These are phyloP conservation scores for Candida taoyuanica DNA, from an alignment of 805 yeast genomes.

Conservation along the genomic window DNA sequence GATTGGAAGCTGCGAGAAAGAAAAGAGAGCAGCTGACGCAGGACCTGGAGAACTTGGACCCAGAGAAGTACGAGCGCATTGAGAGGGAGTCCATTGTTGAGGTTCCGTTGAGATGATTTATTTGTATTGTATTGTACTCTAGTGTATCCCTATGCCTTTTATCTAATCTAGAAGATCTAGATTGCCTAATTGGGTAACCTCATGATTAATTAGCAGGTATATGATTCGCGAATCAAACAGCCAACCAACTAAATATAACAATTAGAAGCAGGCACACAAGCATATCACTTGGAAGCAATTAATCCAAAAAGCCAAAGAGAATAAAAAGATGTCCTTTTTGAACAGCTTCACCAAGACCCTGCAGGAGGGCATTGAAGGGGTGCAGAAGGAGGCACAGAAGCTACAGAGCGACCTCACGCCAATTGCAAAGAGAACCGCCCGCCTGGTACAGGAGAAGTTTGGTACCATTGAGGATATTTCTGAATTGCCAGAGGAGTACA, in stretches of 20 bases:
- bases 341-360: slow-evolving; percentile 23
- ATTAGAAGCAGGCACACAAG: background rate
- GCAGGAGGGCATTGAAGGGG: slow-evolving; percentile 24
- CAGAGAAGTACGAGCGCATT: slow-evolving; percentile 14
- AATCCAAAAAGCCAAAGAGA: too few species aligned
- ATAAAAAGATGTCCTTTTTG: slow-evolving; percentile 29
- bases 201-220: too few species aligned
- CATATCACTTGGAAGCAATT: too few species aligned
- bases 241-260: too few species aligned
- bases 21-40: slow-evolving; percentile 18
- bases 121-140: background rate
- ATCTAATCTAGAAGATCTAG: too few species aligned
- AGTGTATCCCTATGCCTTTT: too few species aligned
- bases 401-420: slow-evolving; percentile 45
- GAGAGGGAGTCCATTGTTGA: slow-evolving; percentile 19
- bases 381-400: slow-evolving; percentile 36
- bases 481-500: slow-evolving; percentile 71
- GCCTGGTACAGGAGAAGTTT: slow-evolving; percentile 57
- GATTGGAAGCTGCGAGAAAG: slow-evolving; percentile 19
- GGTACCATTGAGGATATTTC: slow-evolving; percentile 64
- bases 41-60: slow-evolving; percentile 14
- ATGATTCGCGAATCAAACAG: too few species aligned
- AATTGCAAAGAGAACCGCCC: slow-evolving; percentile 53
- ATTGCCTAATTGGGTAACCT: background rate
- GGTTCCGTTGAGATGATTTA: slow-evolving; percentile 2